phyloP scores from a whole-genome alignment of 2,329 filamentous ascomycete species.

The Claviceps sp. region DNA sequence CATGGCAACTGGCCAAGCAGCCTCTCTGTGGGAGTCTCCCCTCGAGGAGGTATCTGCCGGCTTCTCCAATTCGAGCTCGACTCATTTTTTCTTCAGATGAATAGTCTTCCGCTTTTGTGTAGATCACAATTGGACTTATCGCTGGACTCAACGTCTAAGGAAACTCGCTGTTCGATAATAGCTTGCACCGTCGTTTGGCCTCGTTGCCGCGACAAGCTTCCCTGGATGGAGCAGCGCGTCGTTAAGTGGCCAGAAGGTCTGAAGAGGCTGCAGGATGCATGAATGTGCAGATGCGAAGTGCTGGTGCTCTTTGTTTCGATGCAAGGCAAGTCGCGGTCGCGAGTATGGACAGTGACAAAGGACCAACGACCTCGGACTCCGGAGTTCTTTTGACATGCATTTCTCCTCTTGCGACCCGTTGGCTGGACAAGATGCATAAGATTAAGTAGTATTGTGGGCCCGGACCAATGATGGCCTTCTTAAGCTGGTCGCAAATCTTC shows the following conservation, averaged over 20 bases:
- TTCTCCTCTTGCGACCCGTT: neutral
- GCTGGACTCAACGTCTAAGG: neutral
- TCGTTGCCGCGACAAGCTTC: neutral
- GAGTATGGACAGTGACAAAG: neutral
- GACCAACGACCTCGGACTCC: neutral
- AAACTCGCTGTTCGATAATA: neutral
- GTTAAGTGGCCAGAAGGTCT: neutral
- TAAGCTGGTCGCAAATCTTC: neutral
- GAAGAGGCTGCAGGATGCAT: neutral
- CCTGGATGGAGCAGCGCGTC: neutral
- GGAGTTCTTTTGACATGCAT: neutral
- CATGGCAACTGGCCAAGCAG: conserved; percentile 1
- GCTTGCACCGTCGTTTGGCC: neutral
- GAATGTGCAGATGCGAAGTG: neutral
- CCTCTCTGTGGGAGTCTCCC: conserved; percentile 3
- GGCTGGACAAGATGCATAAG: neutral
- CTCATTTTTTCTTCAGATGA: neutral
- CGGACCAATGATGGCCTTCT: neutral
- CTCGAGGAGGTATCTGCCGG: conserved; percentile 3
- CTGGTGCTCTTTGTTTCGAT: neutral
- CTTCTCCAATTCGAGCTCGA: conserved; percentile 2
- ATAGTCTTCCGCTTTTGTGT: neutral
- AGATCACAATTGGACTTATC: neutral
- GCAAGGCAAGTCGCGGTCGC: neutral
- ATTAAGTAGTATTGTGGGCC: neutral